Base-by-base conservation (phyloP, 139 green algal species). In the Deuterostichococcus epilithicus region DNA sequence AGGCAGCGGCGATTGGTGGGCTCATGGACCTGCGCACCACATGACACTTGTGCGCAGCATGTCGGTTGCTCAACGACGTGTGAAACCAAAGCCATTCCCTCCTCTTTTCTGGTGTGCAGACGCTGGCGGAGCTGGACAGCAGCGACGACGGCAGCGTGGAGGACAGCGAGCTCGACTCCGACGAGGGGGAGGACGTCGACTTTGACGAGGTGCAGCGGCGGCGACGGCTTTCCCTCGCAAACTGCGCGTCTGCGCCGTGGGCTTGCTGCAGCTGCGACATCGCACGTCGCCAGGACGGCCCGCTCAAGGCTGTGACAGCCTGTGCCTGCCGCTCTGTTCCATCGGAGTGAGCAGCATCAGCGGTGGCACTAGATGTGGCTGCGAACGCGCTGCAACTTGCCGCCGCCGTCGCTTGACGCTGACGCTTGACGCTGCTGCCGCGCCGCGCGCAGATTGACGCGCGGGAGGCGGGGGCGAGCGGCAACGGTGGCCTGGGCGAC, bases 101-200 rank as follows among this genome's bases (percentile, higher is more conserved):
- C 10, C 15, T 47, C 36, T 26, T 72, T 42, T 1, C 13, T 72
- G 30, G 67, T 39, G 30, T n/a, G 66, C 66, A 44, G 66, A 42
- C 33, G 26, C 69, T 77, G 68, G 79, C 77, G 59, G 45, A 68
- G 10, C 35, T 65, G 60, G 80, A 85, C 44, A 52, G 65, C 72
- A n/a, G 30, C 26, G 66, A 60, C 26, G 72, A 22, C 66, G 66
- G 44, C 26, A 45, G 72, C 47, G 73, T 71, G 44, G 67, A 67
- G 36, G 78, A 59, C 71, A 70, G 36, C 67, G 77, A 86, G 42
- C 59, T 28, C 67, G 32, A 25, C 66, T n/a, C 22, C 23, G 68
- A 84, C 70, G 79, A 84, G 44, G 68, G 37, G 28, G 77, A 75
- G 13, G n/a, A 73, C 28, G 32, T 63, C 33, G 75, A 81, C 18